phyloP scores from a whole-genome alignment of 371 early-diverging fungal species.

The Syncephalastrum contaminatum region DNA sequence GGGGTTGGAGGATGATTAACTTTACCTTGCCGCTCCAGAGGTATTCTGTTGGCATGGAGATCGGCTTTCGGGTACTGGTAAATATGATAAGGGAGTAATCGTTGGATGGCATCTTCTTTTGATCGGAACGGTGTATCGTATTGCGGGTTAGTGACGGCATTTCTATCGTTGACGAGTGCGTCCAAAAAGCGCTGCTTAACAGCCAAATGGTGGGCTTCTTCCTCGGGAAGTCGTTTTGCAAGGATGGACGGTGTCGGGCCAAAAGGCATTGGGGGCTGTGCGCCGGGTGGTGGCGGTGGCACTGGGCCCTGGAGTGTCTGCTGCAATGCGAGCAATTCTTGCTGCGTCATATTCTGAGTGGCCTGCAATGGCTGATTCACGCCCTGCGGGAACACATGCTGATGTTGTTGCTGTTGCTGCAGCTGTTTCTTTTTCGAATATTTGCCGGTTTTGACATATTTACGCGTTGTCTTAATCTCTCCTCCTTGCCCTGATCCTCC shows the following conservation, averaged over 20 bases:
- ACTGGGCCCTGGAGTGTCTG: constrained; percentile 24
- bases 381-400: constrained; percentile 1
- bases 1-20: background rate
- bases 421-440: constrained; percentile 60
- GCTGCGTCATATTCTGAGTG: constrained; percentile 17
- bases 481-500: constrained; percentile 9
- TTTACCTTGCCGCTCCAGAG: constrained; percentile 39
- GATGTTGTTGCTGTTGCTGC: constrained; percentile 15
- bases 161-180: constrained; percentile 50
- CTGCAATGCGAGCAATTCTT: constrained; percentile 32
- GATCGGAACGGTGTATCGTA: constrained; percentile 61
- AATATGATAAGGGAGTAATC: constrained; percentile 73
- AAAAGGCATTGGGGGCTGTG: constrained; percentile 8
- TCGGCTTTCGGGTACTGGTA: constrained; percentile 67
- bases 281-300: constrained; percentile 4
- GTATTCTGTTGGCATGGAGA: constrained; percentile 58
- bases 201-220: constrained; percentile 43
- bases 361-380: too few relatives aligned
- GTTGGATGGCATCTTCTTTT: constrained; percentile 58
- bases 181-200: constrained; percentile 42
- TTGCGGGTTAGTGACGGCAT: constrained; percentile 47
- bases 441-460: constrained; percentile 65
- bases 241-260: constrained; percentile 28
- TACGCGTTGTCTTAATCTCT: constrained; percentile 51
- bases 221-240: constrained; percentile 48